These are phyloP conservation scores for Tricholoma flavovirens DNA, from an alignment of 768 basidiomycete species.

Conservation along the genomic window DNA sequence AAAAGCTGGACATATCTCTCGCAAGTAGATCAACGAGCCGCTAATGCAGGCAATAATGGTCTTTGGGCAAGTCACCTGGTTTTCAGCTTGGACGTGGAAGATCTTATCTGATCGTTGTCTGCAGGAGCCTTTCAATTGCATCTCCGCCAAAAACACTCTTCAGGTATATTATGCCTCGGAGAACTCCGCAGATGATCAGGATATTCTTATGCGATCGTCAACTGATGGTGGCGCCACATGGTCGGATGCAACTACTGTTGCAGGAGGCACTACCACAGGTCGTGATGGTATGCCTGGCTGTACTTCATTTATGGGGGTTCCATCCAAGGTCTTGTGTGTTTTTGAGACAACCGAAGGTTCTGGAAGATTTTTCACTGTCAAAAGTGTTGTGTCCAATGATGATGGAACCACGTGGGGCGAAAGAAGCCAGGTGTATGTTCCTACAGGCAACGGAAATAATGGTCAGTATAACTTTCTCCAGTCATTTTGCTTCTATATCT, in stretches of 20 bases:
- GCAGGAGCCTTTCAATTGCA: constrained; percentile 19
- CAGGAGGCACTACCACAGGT: constrained; percentile 16
- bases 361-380: constrained; percentile 11
- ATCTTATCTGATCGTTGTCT: background rate
- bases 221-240: constrained; percentile 16
- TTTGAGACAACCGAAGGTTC: constrained; percentile 21
- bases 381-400: constrained; percentile 16
- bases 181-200: constrained; percentile 16
- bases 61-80: constrained; percentile 14
- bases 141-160: constrained; percentile 11
- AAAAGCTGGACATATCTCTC: constrained; percentile 17
- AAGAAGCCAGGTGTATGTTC: constrained; percentile 12
- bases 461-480: constrained; percentile 6
- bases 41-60: constrained; percentile 10
- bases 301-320: constrained; percentile 6
- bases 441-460: constrained; percentile 9
- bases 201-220: constrained; percentile 19
- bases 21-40: constrained; percentile 13
- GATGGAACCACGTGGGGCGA: constrained; percentile 13
- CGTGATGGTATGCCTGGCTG: constrained; percentile 21
- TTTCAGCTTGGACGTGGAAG: background rate
- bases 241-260: constrained; percentile 10
- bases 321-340: constrained; percentile 12
- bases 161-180: constrained; percentile 20
- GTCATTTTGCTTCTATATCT: background rate